Evolutionary conservation across 768 basidiomycete genomes (phyloP).

Genomic region (Tulasnella calospora): DNA sequence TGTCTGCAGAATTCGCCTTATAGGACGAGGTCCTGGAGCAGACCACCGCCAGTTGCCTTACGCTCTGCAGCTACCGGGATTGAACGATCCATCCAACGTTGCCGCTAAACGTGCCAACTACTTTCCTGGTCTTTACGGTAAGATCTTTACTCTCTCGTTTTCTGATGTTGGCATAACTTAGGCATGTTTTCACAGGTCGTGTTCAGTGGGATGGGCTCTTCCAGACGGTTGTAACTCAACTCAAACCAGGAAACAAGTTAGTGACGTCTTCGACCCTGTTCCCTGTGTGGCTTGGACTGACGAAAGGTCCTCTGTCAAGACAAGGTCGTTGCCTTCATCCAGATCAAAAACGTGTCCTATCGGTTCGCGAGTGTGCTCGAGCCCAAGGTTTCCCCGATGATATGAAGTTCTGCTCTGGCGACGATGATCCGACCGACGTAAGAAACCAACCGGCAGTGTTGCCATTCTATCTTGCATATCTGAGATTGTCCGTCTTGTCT

Average conservation of each 20-base stretch:
- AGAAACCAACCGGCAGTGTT: constrained; percentile 32
- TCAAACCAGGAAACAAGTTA: constrained; percentile 22
- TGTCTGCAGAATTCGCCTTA: neutral
- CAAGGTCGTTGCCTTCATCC: constrained; percentile 50
- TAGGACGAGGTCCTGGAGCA: constrained; percentile 12
- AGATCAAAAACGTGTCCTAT: constrained; percentile 68
- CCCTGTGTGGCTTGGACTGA: neutral
- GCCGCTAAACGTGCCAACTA: constrained; percentile 12
- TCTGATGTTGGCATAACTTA: neutral
- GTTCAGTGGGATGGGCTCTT: constrained; percentile 18
- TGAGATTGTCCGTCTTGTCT: neutral
- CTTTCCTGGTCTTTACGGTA: constrained; percentile 23
- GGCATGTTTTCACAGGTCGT: neutral
- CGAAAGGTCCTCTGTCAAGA: constrained; percentile 25
- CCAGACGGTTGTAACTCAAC: constrained; percentile 23
- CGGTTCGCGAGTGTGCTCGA: constrained; percentile 62
- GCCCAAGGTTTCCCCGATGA: constrained; percentile 74
- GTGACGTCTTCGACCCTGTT: neutral
- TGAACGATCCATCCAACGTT: constrained; percentile 10
- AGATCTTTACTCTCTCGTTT: neutral
- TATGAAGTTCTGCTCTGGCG: constrained; percentile 55
- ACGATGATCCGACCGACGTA: constrained; percentile 48
- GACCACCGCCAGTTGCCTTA: constrained; percentile 16
- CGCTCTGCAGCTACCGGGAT: constrained; percentile 11
- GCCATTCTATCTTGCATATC: constrained; percentile 11